A percentile compares a stretch with the other conserved stretches of the same genome.
These are phyloP conservation scores for Monosporascus sp. DNA, from an alignment of 2,329 filamentous ascomycete genomes.

Conservation along the genomic window DNA sequence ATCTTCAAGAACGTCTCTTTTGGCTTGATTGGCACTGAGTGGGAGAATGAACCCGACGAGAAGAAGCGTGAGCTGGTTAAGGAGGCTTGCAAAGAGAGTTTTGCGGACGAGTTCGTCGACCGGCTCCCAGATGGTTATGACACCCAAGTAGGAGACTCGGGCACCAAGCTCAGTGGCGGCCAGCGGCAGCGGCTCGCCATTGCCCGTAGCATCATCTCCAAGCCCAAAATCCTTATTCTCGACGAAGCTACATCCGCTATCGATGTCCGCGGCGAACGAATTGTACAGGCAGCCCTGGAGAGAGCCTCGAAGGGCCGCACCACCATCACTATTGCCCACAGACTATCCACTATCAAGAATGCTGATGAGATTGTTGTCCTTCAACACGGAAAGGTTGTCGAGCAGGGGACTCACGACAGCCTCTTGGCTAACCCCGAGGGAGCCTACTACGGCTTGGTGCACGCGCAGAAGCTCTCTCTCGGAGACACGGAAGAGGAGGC, in stretches of 20 bases:
- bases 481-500: background rate
- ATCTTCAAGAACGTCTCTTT: conserved; percentile 56
- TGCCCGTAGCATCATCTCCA: conserved; percentile 70
- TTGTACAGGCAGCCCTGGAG: conserved; percentile 72
- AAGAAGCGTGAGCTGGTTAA: conserved; percentile 51
- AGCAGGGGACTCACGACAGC: conserved; percentile 16
- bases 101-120: conserved; percentile 61
- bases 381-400: conserved; percentile 4
- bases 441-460: conserved; percentile 13
- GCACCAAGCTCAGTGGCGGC: conserved; percentile 73
- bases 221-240: conserved; percentile 56
- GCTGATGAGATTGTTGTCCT: conserved; percentile 74
- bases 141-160: conserved; percentile 78
- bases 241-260: conserved; percentile 70
- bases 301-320: conserved; percentile 75
- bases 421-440: conserved; percentile 7
- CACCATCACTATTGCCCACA: conserved; percentile 86
- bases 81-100: conserved; percentile 57
- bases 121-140: conserved; percentile 62
- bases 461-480: conserved; percentile 9
- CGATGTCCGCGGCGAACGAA: conserved; percentile 47
- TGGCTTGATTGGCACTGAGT: conserved; percentile 46
- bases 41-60: conserved; percentile 42
- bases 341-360: conserved; percentile 83
- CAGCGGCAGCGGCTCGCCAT: conserved; percentile 93